Conservation (phyloP, 2,329 filamentous ascomycete species). For the Aureobasidium sp. region DNA sequence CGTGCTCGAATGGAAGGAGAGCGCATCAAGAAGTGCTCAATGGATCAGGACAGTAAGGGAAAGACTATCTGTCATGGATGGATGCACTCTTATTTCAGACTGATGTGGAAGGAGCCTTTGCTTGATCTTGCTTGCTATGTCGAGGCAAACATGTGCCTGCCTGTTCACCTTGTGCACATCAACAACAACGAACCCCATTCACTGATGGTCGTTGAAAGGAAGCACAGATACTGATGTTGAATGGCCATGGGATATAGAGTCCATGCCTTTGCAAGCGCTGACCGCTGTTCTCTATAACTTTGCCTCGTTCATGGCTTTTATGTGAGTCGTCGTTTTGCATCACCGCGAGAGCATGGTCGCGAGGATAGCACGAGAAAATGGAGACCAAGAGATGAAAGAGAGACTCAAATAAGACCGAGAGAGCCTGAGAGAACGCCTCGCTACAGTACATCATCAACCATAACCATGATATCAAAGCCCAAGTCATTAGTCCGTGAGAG, state of each 20-base stretch:
- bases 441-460: conserved; percentile 2
- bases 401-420: neutral
- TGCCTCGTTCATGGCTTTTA: no score
- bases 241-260: no score
- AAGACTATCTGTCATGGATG: neutral
- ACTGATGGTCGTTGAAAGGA: no score
- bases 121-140: neutral
- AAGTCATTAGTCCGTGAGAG: neutral
- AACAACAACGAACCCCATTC: neutral
- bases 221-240: no score
- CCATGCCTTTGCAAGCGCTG: no score
- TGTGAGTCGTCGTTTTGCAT: no score
- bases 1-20: neutral
- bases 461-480: neutral
- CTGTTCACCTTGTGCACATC: neutral
- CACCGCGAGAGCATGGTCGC: no score
- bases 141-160: neutral
- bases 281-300: no score
- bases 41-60: neutral
- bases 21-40: neutral
- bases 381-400: neutral
- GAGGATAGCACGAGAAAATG: neutral
- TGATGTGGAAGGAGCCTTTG: neutral
- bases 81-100: neutral
- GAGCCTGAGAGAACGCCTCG: conserved; percentile 3